These are phyloP conservation scores for Pharnaceum exiguum DNA, from an alignment of 148 eudicot species.

Conservation along the genomic window DNA sequence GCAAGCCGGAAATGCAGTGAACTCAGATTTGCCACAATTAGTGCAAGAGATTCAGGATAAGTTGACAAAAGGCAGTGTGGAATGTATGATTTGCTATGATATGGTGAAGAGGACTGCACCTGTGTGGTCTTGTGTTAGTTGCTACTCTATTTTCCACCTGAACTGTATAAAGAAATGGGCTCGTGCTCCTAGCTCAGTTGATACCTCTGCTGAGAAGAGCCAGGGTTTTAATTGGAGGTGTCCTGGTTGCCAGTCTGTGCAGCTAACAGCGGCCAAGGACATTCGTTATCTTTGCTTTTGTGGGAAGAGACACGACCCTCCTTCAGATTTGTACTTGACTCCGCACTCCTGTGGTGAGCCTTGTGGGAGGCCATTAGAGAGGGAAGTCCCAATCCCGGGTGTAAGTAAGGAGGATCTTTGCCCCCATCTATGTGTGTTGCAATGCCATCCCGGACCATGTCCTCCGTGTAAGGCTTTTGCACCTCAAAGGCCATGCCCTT, in stretches of 20 bases:
- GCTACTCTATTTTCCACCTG: constrained; percentile 86
- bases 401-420: constrained; percentile 55
- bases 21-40: constrained; percentile 57
- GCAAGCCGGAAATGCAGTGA: constrained; percentile 23
- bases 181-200: constrained; percentile 82
- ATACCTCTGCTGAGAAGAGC: constrained; percentile 67
- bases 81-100: constrained; percentile 98
- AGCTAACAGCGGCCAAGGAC: constrained; percentile 66
- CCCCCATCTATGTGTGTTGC: constrained; percentile 89
- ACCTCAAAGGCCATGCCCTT: constrained; percentile 74
- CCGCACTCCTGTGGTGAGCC: constrained; percentile 96
- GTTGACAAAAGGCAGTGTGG: constrained; percentile 67
- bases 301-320: constrained; percentile 92
- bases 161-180: constrained; percentile 95
- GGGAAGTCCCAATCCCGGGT: constrained; percentile 39
- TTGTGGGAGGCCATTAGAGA: constrained; percentile 87
- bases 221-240: constrained; percentile 95
- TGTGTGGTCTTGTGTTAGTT: constrained; percentile 85
- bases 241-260: constrained; percentile 92
- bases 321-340: constrained; percentile 81
- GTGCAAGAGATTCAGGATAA: constrained; percentile 96
- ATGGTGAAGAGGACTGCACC: constrained; percentile 91
- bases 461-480: constrained; percentile 97
- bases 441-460: constrained; percentile 96
- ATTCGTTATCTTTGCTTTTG: constrained; percentile 83